phyloP scores from a whole-genome alignment of 2,329 filamentous ascomycete species.

The Spiromastix sp. region DNA sequence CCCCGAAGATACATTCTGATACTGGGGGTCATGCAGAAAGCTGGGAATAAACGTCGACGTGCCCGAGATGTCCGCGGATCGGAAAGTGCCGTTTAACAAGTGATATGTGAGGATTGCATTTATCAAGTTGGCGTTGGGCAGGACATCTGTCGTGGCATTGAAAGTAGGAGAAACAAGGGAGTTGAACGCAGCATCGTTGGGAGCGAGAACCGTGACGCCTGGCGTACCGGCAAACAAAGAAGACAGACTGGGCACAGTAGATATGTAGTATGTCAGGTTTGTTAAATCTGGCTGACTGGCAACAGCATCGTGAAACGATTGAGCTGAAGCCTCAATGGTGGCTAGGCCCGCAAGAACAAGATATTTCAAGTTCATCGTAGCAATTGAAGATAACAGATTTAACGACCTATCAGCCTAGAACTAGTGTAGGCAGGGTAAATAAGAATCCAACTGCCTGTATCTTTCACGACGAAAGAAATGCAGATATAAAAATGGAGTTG shows the following conservation, averaged over 20 bases:
- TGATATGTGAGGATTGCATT: slow-evolving; percentile 47
- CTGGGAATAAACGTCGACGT: slow-evolving; percentile 33
- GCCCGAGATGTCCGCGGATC: slow-evolving; percentile 25
- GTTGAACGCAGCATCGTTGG: slow-evolving; percentile 40
- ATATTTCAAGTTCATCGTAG: slow-evolving; percentile 4
- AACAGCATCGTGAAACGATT: slow-evolving; percentile 9
- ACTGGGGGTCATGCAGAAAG: slow-evolving; percentile 41
- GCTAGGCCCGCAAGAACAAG: slow-evolving; percentile 5
- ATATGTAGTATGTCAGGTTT: slow-evolving; percentile 10
- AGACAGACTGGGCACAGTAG: slow-evolving; percentile 6
- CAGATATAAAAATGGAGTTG: too few relatives aligned
- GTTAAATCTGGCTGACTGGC: slow-evolving; percentile 11
- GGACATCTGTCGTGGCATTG: slow-evolving; percentile 21
- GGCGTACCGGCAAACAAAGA: slow-evolving; percentile 23
- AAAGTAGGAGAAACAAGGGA: slow-evolving; percentile 18
- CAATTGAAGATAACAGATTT: too few relatives aligned
- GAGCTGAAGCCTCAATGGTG: slow-evolving; percentile 8
- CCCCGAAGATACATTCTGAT: slow-evolving; percentile 49
- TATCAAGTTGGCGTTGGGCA: slow-evolving; percentile 19
- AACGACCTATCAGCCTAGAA: too few relatives aligned
- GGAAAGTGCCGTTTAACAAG: slow-evolving; percentile 44
- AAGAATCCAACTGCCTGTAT: too few relatives aligned
- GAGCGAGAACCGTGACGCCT: slow-evolving; percentile 50
- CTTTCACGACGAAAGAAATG: too few relatives aligned
- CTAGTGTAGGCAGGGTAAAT: too few relatives aligned